These are phyloP conservation scores for Bruguiera gymnorhiza DNA, from an alignment of 345 rosid genomes.

Conservation along the genomic window DNA sequence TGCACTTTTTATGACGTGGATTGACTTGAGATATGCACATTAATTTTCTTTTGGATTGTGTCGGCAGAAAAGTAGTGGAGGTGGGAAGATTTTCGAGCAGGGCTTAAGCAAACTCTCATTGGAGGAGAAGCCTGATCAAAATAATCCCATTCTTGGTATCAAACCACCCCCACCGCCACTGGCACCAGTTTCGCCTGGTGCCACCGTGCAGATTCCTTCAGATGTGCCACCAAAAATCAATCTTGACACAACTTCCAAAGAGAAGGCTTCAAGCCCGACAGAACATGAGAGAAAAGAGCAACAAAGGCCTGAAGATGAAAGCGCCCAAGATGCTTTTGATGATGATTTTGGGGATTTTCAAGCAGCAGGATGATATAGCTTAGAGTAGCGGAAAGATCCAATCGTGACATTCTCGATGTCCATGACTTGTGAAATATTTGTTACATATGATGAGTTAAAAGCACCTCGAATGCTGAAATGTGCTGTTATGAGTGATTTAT, in stretches of 20 bases:
- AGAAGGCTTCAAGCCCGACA: constrained; percentile 16
- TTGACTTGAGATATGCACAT: no score
- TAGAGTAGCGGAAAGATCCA: background rate
- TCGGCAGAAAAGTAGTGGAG: constrained; percentile 41
- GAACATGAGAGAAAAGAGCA: constrained; percentile 37
- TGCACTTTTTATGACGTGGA: background rate
- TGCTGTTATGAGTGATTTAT: constrained; percentile 3
- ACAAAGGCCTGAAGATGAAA: constrained; percentile 24
- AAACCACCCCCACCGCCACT: constrained; percentile 88
- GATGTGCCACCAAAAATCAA: constrained; percentile 31
- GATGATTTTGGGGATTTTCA: constrained; percentile 99
- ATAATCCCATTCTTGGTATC: constrained; percentile 54
- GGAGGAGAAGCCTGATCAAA: constrained; percentile 54
- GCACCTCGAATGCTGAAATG: background rate
- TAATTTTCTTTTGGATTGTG: constrained; percentile 1
- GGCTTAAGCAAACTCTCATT: constrained; percentile 47
- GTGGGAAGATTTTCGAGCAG: constrained; percentile 52
- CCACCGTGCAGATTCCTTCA: constrained; percentile 34
- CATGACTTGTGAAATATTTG: constrained; percentile 12
- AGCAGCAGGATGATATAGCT: constrained; percentile 51
- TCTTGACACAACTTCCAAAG: constrained; percentile 29
- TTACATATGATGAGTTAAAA: background rate
- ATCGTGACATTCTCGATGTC: background rate
- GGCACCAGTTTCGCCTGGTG: constrained; percentile 54
- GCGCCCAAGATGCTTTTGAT: constrained; percentile 50